Evolutionary conservation across 371 early-diverging fungal species (phyloP).

Genomic region (Parasitella parasitica): DNA sequence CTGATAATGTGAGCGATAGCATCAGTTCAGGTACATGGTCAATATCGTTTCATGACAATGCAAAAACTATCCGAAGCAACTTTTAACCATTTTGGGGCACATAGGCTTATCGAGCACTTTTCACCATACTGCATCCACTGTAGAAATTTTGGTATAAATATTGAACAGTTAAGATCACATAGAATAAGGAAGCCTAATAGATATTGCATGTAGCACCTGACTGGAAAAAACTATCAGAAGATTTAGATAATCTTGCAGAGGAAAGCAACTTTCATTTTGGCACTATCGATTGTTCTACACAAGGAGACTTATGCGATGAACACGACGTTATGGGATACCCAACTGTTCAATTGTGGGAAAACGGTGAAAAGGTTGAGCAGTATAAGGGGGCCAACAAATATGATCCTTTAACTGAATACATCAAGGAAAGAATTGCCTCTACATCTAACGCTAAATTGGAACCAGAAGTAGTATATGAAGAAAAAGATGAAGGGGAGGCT

Average conservation of each 20-base stretch:
- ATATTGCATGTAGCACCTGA: slow-evolving; percentile 42
- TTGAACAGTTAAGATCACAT: not conserved
- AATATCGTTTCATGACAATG: not conserved
- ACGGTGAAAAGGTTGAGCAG: slow-evolving; percentile 60
- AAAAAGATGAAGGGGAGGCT: not conserved
- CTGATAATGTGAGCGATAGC: slow-evolving; percentile 5
- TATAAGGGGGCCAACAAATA: slow-evolving; percentile 18
- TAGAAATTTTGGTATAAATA: slow-evolving; percentile 31
- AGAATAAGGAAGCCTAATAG: not conserved
- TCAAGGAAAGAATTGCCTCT: slow-evolving; percentile 19
- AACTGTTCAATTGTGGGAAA: slow-evolving; percentile 61
- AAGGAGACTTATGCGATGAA: slow-evolving; percentile 66
- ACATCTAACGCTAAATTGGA: not conserved
- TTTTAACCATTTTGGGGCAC: not conserved
- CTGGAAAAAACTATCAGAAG: slow-evolving; percentile 48
- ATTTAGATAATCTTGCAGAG: slow-evolving; percentile 24
- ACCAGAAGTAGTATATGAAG: slow-evolving; percentile 1
- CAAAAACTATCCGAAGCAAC: not conserved
- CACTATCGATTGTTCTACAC: slow-evolving; percentile 75
- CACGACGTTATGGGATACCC: slow-evolving; percentile 62
- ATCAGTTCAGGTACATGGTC: slow-evolving; percentile 27
- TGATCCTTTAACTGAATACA: slow-evolving; percentile 25
- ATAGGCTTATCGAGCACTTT: slow-evolving; percentile 45
- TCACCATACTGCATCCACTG: slow-evolving; percentile 42
- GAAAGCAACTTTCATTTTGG: slow-evolving; percentile 64